These are phyloP conservation scores for Aureobasidium mangrovei DNA, from an alignment of 2,329 filamentous ascomycete genomes.

Conservation along the genomic window DNA sequence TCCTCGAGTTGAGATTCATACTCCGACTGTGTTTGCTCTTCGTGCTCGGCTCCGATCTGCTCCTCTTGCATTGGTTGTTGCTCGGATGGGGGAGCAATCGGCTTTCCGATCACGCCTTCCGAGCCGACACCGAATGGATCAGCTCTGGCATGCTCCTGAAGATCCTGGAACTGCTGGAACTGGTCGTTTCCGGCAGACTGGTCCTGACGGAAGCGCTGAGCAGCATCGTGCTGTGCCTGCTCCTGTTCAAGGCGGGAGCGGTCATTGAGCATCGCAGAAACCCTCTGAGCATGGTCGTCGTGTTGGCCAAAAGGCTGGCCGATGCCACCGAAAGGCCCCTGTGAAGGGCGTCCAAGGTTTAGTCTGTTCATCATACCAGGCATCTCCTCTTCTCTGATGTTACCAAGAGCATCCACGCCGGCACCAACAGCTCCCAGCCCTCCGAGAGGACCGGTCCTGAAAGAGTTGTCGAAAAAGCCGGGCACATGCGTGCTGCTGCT, in stretches of 20 bases:
- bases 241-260: conserved; percentile 52
- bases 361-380: conserved; percentile 56
- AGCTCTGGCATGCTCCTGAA: conserved; percentile 43
- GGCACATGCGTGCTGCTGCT: conserved; percentile 33
- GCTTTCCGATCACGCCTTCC: conserved; percentile 31
- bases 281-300: conserved; percentile 40
- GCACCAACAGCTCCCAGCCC: conserved; percentile 38
- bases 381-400: conserved; percentile 61
- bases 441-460: conserved; percentile 30
- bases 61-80: conserved; percentile 20
- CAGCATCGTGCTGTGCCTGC: conserved; percentile 47
- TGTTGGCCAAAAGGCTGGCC: conserved; percentile 38
- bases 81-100: conserved; percentile 6
- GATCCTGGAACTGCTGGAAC: conserved; percentile 73
- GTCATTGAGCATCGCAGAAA: conserved; percentile 53
- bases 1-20: conserved; percentile 19
- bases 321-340: conserved; percentile 40
- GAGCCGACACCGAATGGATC: conserved; percentile 17
- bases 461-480: conserved; percentile 61
- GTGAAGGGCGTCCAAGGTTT: conserved; percentile 42
- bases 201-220: conserved; percentile 38
- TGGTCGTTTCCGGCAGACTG: conserved; percentile 49
- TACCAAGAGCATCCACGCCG: conserved; percentile 35
- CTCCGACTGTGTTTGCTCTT: conserved; percentile 1
- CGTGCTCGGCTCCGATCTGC: conserved; percentile 14